These are phyloP conservation scores for Gymnopus androsaceus DNA, from an alignment of 1,284 basidiomycete species.

Conservation along the genomic window DNA sequence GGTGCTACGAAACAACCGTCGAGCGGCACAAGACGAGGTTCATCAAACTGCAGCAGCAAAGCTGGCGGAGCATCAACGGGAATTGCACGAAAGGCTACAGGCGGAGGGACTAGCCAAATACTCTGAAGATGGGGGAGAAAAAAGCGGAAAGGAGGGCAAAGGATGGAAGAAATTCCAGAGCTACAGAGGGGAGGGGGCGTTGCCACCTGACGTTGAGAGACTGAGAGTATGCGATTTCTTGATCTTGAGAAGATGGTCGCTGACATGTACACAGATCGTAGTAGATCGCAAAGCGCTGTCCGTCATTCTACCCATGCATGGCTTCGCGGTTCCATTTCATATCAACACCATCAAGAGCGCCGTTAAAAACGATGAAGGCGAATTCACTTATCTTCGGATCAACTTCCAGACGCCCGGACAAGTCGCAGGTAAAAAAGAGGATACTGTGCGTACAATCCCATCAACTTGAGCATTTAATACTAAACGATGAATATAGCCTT, in stretches of 20 bases:
- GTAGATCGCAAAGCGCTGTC: constrained; percentile 92
- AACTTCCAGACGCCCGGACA: constrained; percentile 99
- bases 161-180: constrained; percentile 96
- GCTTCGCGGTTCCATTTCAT: constrained; percentile 96
- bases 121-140: constrained; percentile 72
- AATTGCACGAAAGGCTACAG: constrained; percentile 82
- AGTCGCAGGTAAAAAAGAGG: constrained; percentile 97
- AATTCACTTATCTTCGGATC: constrained; percentile 92
- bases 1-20: constrained; percentile 81
- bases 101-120: constrained; percentile 83
- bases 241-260: neutral
- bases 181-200: constrained; percentile 90
- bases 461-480: neutral
- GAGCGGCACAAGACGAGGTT: constrained; percentile 79
- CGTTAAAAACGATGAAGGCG: constrained; percentile 96
- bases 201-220: constrained; percentile 80
- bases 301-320: constrained; percentile 91
- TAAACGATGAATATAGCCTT: constrained; percentile 59
- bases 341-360: constrained; percentile 99
- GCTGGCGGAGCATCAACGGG: constrained; percentile 87
- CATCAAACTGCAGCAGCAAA: constrained; percentile 69
- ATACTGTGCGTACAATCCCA: constrained; percentile 64
- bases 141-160: constrained; percentile 83
- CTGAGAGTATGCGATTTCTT: constrained; percentile 58
- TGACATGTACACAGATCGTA: constrained; percentile 61